Conservation (phyloP, 306 rosid species). For the Biancaea sappan region DNA sequence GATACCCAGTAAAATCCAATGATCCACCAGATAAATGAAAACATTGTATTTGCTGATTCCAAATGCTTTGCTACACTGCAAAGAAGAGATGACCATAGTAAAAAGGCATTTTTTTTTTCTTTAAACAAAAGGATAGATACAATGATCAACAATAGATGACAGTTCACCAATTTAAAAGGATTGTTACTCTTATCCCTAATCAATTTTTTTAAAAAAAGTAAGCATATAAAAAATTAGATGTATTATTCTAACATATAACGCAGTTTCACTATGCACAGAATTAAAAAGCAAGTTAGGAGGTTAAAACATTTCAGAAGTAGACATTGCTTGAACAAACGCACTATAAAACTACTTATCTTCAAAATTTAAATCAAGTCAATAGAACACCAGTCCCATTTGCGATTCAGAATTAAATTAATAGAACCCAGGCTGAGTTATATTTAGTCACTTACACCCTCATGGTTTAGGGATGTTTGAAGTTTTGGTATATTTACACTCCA, state of each 20-base stretch:
- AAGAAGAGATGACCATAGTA: slow-evolving; percentile 15
- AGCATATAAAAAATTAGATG: neutral
- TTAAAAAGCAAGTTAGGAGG: slow-evolving; percentile 3
- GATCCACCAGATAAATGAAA: slow-evolving; percentile 99
- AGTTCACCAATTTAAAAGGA: neutral
- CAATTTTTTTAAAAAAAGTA: neutral
- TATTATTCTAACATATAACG: neutral
- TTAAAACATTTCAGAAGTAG: neutral
- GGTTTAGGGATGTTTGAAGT: slow-evolving; percentile 14
- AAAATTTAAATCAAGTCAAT: neutral
- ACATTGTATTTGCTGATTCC: slow-evolving; percentile 94
- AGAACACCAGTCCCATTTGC: neutral
- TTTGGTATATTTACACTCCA: neutral
- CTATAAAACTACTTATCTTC: neutral
- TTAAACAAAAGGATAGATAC: slow-evolving; percentile 6
- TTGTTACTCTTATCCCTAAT: neutral
- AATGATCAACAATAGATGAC: neutral
- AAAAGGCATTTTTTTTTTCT: slow-evolving; percentile 8
- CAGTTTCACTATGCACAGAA: neutral
- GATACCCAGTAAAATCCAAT: slow-evolving; percentile 99
- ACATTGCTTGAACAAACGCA: neutral
- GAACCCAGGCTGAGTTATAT: slow-evolving; percentile 19
- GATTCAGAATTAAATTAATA: neutral
- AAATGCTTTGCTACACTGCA: slow-evolving; percentile 82
- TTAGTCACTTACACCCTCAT: neutral